A percentile compares a stretch with the other conserved stretches of the same genome.
These are phyloP conservation scores for Collariella sp. DNA, from an alignment of 495 filamentous ascomycete species.

Conservation along the genomic window DNA sequence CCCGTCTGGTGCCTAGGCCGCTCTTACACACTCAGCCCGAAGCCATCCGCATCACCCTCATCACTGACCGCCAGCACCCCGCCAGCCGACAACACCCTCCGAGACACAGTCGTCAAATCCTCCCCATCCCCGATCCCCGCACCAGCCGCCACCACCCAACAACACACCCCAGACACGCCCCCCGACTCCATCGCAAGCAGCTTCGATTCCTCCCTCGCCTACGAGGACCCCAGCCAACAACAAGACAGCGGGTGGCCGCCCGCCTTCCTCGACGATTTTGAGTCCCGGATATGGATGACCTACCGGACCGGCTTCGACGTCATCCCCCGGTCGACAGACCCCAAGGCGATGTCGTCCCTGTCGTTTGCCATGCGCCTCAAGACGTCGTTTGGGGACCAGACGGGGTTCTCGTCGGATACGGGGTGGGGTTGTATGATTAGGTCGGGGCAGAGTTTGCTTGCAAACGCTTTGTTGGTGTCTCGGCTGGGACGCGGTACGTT, in stretches of 20 bases:
- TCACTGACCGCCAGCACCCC: slow-evolving; percentile 21
- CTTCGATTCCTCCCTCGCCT: slow-evolving; percentile 41
- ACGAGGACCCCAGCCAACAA: slow-evolving; percentile 32
- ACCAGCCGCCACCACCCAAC: background rate
- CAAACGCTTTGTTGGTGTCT: slow-evolving; percentile 68
- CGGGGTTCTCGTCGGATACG: slow-evolving; percentile 85
- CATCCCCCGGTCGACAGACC: slow-evolving; percentile 71
- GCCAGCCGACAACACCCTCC: slow-evolving; percentile 12
- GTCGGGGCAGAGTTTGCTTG: slow-evolving; percentile 86
- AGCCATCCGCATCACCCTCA: slow-evolving; percentile 14
- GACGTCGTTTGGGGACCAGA: slow-evolving; percentile 67
- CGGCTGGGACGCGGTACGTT: slow-evolving; percentile 69
- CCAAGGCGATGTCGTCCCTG: slow-evolving; percentile 59
- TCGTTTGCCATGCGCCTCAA: slow-evolving; percentile 79
- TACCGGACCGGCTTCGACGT: slow-evolving; percentile 81
- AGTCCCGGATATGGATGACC: slow-evolving; percentile 91
- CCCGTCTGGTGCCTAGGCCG: slow-evolving; percentile 86
- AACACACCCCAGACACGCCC: slow-evolving; percentile 31
- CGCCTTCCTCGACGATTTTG: slow-evolving; percentile 84
- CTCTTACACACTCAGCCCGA: slow-evolving; percentile 52
- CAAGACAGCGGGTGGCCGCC: slow-evolving; percentile 69
- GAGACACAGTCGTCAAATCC: background rate
- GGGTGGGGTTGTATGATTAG: slow-evolving; percentile 99
- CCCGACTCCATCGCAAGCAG: slow-evolving; percentile 41
- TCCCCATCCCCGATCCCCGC: background rate